Conservation (phyloP, 768 basidiomycete genomes). For the Tricholoma saponaceum region DNA sequence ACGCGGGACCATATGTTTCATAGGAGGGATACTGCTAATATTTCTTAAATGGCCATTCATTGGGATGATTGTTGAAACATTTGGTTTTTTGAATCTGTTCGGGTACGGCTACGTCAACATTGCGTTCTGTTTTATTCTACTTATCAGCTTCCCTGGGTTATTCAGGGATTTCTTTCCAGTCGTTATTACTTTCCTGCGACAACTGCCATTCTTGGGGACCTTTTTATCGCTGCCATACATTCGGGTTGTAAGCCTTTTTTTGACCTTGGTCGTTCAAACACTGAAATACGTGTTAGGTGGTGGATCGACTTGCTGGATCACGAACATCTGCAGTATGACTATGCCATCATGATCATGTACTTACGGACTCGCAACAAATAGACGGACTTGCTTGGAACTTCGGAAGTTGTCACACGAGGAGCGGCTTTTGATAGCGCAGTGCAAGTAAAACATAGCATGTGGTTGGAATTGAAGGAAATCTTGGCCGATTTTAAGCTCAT, state of each 20-base stretch:
- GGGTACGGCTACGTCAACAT: conserved; percentile 53
- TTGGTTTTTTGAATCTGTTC: conserved; percentile 96
- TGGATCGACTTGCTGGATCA: conserved; percentile 78
- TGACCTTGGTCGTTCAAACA: background rate
- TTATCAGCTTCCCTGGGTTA: background rate
- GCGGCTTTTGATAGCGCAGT: background rate
- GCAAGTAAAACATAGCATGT: background rate
- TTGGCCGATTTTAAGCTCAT: background rate
- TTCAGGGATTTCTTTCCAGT: conserved; percentile 98
- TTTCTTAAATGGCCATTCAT: conserved; percentile 95
- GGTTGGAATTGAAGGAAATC: background rate
- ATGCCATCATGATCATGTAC: conserved; percentile 15
- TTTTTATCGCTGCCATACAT: conserved; percentile 86
- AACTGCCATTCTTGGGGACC: conserved; percentile 89
- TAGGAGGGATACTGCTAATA: conserved; percentile 88
- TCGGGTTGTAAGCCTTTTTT: conserved; percentile 56
- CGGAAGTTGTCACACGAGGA: background rate
- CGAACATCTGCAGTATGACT: conserved; percentile 65
- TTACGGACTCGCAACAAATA: conserved; percentile 9
- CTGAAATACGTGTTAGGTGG: conserved; percentile 40
- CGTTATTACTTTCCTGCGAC: conserved; percentile 92
- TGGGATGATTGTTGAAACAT: conserved; percentile 90
- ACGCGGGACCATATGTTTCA: conserved; percentile 83
- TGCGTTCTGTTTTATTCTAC: conserved; percentile 1
- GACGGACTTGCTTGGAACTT: conserved; percentile 2